These are phyloP conservation scores for Globisporangium middletonii DNA, from an alignment of 352 stramenopile species.

Conservation along the genomic window DNA sequence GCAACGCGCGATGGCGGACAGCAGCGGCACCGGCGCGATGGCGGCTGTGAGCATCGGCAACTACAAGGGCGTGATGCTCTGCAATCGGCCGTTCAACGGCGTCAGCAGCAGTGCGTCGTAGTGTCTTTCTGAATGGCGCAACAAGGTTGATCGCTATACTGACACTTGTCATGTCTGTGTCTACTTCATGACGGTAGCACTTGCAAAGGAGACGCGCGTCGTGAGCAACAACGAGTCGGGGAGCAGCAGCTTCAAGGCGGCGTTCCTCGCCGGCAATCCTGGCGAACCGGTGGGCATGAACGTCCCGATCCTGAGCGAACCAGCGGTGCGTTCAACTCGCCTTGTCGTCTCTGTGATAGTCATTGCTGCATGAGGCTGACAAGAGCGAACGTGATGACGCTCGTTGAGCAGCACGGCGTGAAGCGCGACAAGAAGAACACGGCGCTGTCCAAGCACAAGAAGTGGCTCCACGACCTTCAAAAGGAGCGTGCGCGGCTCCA, in stretches of 20 bases:
- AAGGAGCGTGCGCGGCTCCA: conserved; percentile 85
- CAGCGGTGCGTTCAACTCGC: conserved; percentile 21
- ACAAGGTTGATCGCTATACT: not conserved
- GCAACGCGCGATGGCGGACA: conserved; percentile 23
- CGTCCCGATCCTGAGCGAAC: conserved; percentile 71
- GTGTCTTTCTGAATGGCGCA: not conserved
- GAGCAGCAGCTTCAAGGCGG: conserved; percentile 48
- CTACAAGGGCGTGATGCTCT: conserved; percentile 96
- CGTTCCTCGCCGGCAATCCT: conserved; percentile 69
- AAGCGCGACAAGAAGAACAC: conserved; percentile 90
- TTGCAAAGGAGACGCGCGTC: conserved; percentile 48
- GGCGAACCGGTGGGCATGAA: conserved; percentile 70
- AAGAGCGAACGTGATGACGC: too few species aligned
- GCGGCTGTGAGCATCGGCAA: conserved; percentile 88
- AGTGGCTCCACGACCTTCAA: conserved; percentile 91
- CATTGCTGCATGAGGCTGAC: too few species aligned
- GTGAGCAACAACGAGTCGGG: conserved; percentile 26
- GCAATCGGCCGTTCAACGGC: conserved; percentile 91
- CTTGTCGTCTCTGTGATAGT: not conserved
- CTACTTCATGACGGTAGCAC: conserved; percentile 15
- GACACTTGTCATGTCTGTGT: not conserved
- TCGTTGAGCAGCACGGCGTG: conserved; percentile 43
- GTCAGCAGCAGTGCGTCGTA: conserved; percentile 55
- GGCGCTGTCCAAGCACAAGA: conserved; percentile 90
- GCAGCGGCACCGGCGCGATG: conserved; percentile 16